Conservation (phyloP, 2,329 filamentous ascomycete genomes). For the Cladophialophora psammophila region DNA sequence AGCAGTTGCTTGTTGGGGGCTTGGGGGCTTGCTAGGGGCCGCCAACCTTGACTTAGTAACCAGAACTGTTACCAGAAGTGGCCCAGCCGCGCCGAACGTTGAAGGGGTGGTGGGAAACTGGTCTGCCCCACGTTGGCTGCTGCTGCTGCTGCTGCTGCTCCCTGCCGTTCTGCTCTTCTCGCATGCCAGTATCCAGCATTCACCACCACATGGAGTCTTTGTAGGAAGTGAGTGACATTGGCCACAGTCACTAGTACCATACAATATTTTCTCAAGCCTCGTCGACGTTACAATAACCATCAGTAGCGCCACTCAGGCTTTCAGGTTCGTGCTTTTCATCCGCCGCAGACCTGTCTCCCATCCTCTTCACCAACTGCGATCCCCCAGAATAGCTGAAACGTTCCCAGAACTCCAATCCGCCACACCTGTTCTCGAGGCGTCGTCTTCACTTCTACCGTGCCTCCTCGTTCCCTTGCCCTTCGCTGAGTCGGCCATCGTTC, state of each 20-base stretch:
- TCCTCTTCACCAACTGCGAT: conserved; percentile 6
- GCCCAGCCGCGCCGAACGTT: too few species aligned
- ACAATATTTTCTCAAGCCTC: not conserved
- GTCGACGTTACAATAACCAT: not conserved
- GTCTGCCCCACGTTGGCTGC: conserved; percentile 4
- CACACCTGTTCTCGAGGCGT: not conserved
- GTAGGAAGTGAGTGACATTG: not conserved
- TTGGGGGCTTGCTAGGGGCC: not conserved
- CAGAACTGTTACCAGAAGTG: not conserved
- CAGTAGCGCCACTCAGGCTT: not conserved
- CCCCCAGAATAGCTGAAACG: conserved; percentile 11
- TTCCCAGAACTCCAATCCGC: not conserved
- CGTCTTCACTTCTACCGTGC: not conserved
- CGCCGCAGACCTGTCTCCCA: conserved; percentile 11
- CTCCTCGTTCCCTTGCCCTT: not conserved
- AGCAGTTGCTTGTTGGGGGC: not conserved
- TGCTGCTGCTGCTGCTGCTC: conserved; percentile 1
- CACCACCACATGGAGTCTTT: not conserved
- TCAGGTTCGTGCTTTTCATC: conserved; percentile 7
- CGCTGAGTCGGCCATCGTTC: not conserved
- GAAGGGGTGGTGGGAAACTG: not conserved
- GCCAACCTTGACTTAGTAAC: conserved; percentile 4
- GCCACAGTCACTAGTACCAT: conserved; percentile 3
- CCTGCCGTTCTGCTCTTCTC: not conserved
- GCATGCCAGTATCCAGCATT: not conserved